Conservation (phyloP, 495 filamentous ascomycete species). For the Podospora comata region DNA sequence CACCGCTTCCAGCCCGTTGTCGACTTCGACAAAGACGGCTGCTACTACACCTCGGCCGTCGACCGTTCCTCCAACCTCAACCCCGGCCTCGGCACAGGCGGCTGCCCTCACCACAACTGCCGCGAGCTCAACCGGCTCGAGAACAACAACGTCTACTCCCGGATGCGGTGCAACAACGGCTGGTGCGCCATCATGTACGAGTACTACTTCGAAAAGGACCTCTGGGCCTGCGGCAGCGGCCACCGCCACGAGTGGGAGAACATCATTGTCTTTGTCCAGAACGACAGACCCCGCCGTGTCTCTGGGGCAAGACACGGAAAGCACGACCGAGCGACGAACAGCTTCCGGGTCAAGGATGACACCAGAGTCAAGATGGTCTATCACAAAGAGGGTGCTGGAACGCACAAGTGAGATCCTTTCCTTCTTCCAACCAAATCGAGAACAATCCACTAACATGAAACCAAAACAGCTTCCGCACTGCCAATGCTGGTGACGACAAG, state of each 20-base stretch:
- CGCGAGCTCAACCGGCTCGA: constrained; percentile 28
- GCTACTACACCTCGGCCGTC: constrained; percentile 37
- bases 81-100: constrained; percentile 23
- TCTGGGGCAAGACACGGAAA: constrained; percentile 31
- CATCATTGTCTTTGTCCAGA: constrained; percentile 32
- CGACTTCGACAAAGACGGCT: constrained; percentile 38
- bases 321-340: constrained; percentile 20
- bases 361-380: constrained; percentile 31
- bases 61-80: constrained; percentile 31
- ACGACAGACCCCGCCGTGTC: constrained; percentile 29
- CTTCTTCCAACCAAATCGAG: too few relatives aligned
- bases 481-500: constrained; percentile 30
- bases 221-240: constrained; percentile 21
- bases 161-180: constrained; percentile 34
- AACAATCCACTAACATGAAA: not conserved
- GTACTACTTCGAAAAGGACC: constrained; percentile 41
- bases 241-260: constrained; percentile 41
- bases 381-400: constrained; percentile 31
- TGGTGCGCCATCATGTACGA: constrained; percentile 30
- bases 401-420: constrained; percentile 17
- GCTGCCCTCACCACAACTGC: constrained; percentile 24
- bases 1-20: constrained; percentile 34
- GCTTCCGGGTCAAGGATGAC: constrained; percentile 10
- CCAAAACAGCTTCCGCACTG: constrained; percentile 30
- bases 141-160: constrained; percentile 37